A percentile compares a stretch with the other conserved stretches of the same genome.
Evolutionary conservation across 352 stramenopile genomes (phyloP).

Genomic region (Pythium phragmiticola): DNA sequence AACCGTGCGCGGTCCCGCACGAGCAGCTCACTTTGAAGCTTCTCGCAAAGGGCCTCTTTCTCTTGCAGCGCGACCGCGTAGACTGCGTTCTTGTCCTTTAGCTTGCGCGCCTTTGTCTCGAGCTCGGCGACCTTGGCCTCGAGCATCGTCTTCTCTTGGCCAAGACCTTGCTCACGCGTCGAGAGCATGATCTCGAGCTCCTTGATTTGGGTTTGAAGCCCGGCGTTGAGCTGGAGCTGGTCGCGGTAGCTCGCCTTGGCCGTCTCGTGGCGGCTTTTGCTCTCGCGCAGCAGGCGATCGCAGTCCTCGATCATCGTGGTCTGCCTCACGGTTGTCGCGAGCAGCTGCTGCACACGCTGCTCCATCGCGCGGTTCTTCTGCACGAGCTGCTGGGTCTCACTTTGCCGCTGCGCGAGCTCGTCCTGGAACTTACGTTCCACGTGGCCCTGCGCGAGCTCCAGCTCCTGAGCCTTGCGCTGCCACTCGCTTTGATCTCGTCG

Average conservation of each 20-base stretch:
- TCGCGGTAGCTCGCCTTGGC: conserved; percentile 42
- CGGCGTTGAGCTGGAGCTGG: conserved; percentile 35
- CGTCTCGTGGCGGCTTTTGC: conserved; percentile 37
- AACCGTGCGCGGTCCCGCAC: conserved; percentile 36
- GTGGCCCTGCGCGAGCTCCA: conserved; percentile 24
- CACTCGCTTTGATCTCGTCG: conserved; percentile 34
- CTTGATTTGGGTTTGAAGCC: conserved; percentile 35
- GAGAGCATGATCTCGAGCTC: conserved; percentile 40
- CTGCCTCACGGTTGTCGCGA: conserved; percentile 61
- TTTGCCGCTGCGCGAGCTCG: conserved; percentile 31
- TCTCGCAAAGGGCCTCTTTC: conserved; percentile 50
- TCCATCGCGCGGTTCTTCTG: conserved; percentile 35
- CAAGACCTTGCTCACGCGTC: conserved; percentile 21
- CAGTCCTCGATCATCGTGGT: conserved; percentile 77
- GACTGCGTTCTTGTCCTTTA: conserved; percentile 41
- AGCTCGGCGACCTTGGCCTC: conserved; percentile 36
- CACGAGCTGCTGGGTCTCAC: conserved; percentile 33
- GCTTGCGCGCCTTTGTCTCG: conserved; percentile 41
- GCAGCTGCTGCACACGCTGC: conserved; percentile 46
- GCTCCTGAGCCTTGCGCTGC: conserved; percentile 27
- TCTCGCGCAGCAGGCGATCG: conserved; percentile 51
- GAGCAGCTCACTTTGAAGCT: conserved; percentile 38
- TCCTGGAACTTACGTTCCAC: conserved; percentile 28
- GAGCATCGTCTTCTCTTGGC: conserved; percentile 21
- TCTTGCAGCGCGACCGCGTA: conserved; percentile 39